Percentiles rank a stretch among this genome's conserved stretches.
Conservation (phyloP, 106 monocot species). For the Phalaenopsis aphrodite region DNA sequence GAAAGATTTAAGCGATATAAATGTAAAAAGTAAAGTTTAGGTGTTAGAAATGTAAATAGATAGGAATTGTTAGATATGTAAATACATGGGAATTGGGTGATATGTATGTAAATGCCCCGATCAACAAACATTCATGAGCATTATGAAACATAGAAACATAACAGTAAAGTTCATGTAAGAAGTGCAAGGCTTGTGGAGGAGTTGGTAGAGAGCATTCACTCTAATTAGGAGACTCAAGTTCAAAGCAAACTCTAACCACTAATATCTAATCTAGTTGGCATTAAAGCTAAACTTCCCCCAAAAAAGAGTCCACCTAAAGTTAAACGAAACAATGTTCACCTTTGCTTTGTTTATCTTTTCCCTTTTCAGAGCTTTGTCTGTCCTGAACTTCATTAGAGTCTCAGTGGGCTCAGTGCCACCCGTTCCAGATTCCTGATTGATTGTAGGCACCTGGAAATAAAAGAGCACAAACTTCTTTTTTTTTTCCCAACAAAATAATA, state of each 20-base stretch:
- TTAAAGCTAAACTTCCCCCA: too few relatives aligned
- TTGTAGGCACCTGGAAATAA: constrained; percentile 57
- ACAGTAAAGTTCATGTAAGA: neutral
- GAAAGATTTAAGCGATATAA: too few relatives aligned
- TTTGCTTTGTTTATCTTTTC: constrained; percentile 38
- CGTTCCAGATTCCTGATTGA: constrained; percentile 70
- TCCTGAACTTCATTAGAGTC: constrained; percentile 62
- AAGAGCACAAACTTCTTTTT: neutral
- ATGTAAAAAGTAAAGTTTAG: too few relatives aligned
- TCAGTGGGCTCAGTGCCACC: constrained; percentile 59
- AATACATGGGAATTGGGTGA: too few relatives aligned
- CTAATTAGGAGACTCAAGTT: too few relatives aligned
- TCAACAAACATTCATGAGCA: neutral
- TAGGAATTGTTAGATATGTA: too few relatives aligned
- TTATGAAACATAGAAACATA: neutral
- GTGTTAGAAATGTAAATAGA: too few relatives aligned
- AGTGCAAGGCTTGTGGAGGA: too few relatives aligned
- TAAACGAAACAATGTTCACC: constrained; percentile 31
- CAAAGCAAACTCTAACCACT: too few relatives aligned
- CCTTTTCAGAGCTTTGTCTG: constrained; percentile 49
- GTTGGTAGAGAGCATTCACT: too few relatives aligned
- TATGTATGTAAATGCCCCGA: neutral
- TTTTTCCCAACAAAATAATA: neutral
- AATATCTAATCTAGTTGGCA: too few relatives aligned
- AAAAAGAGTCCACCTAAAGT: neutral